Percentiles rank a stretch among this genome's conserved stretches.
Conservation (phyloP, 75 land plant species). For the Chamaecyparis obtusa region DNA sequence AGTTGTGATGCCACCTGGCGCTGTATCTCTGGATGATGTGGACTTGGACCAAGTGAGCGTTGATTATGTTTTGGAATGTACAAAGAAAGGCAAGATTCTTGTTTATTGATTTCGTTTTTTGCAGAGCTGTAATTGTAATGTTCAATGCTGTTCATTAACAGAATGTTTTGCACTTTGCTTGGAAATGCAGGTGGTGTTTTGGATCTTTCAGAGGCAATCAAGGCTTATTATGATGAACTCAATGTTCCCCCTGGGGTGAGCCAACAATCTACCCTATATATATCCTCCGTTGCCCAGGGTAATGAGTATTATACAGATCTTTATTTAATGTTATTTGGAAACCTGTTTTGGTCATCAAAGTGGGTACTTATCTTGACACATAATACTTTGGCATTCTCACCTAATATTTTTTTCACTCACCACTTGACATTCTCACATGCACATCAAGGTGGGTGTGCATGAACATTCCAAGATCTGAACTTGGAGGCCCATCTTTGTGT, state of each 20-base stretch:
- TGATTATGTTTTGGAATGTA: constrained; percentile 85
- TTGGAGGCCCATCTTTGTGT: not conserved
- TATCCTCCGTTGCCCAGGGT: not conserved
- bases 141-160: not conserved
- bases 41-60: constrained; percentile 95
- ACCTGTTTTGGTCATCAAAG: not conserved
- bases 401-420: too few relatives aligned
- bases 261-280: not conserved
- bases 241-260: constrained; percentile 68
- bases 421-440: not conserved
- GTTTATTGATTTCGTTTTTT: not conserved
- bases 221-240: constrained; percentile 74
- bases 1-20: constrained; percentile 97
- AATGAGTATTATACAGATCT: not conserved
- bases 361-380: not conserved
- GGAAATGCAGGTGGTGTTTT: constrained; percentile 60
- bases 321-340: not conserved
- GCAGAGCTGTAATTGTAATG: not conserved
- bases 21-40: constrained; percentile 84
- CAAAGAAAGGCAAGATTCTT: constrained; percentile 62
- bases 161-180: not conserved
- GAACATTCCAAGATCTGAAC: not conserved
- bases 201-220: constrained; percentile 91
- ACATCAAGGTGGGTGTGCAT: not conserved
- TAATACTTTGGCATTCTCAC: not conserved